A percentile compares a stretch with the other conserved stretches of the same genome.
Evolutionary conservation across 2,329 filamentous ascomycete genomes (phyloP).

Genomic region (Sporothrix schenckii): DNA sequence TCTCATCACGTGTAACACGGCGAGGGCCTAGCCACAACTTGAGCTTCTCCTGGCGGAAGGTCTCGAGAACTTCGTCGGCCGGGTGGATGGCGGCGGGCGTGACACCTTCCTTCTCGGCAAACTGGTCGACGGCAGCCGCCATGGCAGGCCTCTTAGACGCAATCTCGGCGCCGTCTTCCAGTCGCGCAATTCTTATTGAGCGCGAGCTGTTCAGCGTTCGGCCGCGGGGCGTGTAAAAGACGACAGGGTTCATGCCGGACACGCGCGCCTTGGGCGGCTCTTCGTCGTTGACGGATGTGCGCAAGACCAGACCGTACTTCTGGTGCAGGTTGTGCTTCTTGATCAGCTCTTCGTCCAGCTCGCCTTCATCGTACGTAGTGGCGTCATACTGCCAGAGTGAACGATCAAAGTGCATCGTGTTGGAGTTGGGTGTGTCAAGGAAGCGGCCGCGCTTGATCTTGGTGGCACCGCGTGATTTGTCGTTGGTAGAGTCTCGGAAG

Average conservation of each 20-base stretch:
- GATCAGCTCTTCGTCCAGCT: slow-evolving; percentile 56
- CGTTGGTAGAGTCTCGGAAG: slow-evolving; percentile 62
- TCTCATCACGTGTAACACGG: slow-evolving; percentile 31
- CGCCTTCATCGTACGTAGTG: slow-evolving; percentile 51
- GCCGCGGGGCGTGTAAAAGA: slow-evolving; percentile 54
- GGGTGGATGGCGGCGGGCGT: slow-evolving; percentile 35
- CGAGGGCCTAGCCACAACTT: slow-evolving; percentile 35
- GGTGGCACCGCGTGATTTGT: slow-evolving; percentile 57
- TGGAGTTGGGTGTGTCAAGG: slow-evolving; percentile 57
- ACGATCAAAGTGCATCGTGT: slow-evolving; percentile 58
- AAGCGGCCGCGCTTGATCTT: slow-evolving; percentile 58
- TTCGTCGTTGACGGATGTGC: slow-evolving; percentile 51
- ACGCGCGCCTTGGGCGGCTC: slow-evolving; percentile 48
- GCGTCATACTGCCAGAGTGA: slow-evolving; percentile 58
- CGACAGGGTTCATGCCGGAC: slow-evolving; percentile 53
- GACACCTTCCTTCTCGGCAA: slow-evolving; percentile 39
- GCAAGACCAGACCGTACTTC: slow-evolving; percentile 56
- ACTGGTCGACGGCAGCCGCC: slow-evolving; percentile 34
- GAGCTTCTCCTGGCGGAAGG: slow-evolving; percentile 32
- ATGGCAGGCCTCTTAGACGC: slow-evolving; percentile 35
- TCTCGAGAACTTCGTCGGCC: slow-evolving; percentile 32
- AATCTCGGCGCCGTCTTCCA: slow-evolving; percentile 34
- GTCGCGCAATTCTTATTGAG: slow-evolving; percentile 41
- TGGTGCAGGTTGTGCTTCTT: slow-evolving; percentile 57
- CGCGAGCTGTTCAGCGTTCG: slow-evolving; percentile 55